Evolutionary conservation across 1,284 basidiomycete species (phyloP), one percentile per base, ranked within the genome.

Genomic region (Dichomitus squalens): DNA sequence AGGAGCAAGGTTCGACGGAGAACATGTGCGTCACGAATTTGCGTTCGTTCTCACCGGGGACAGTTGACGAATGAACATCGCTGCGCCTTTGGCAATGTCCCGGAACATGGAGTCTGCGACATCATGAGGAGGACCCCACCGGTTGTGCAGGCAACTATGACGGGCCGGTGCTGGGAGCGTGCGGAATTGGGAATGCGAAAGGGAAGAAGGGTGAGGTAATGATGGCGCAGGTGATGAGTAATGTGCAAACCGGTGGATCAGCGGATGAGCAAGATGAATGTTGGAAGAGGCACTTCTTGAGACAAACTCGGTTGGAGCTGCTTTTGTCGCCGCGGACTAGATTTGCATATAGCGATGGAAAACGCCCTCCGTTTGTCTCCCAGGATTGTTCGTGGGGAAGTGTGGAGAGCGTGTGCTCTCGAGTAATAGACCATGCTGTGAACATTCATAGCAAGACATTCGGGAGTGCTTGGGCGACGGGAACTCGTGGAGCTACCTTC

Each of bases 351-450:
- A 34, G 29, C 2, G 7, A 29, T 4, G 27, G 29, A 27, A 20
- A 12, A 20, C 7, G 7, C 14, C 8, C 20, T 11, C 8, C 18
- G 44, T 29, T 27, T 33, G 31, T 14, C 20, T 44, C 43, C 27
- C 50, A 52, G 27, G 29, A 18, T 14, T 52, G 31, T 21, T 16
- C 16, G 29, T 47, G 27, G 21, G 14, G 47, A 40, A 34, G 35
- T 29, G 40, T 23, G n/a, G 20, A 23, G 31, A 18, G 29, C 31
- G 35, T 25, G 56, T 53, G 46, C 14, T 35, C 23, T 49, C 35
- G 23, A 41, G 21, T 18, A 53, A 51, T 52, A 53, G 29, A 49
- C 41, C 25, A 25, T 29, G 52, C n/a, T n/a, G 23, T 51, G 33
- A 35, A 48, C 49, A 41, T 47, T 39, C 46, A 23, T 41, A 29